phyloP scores from a whole-genome alignment of 1,139 yeast genomes.

The Magnusiomyces paraingens region DNA sequence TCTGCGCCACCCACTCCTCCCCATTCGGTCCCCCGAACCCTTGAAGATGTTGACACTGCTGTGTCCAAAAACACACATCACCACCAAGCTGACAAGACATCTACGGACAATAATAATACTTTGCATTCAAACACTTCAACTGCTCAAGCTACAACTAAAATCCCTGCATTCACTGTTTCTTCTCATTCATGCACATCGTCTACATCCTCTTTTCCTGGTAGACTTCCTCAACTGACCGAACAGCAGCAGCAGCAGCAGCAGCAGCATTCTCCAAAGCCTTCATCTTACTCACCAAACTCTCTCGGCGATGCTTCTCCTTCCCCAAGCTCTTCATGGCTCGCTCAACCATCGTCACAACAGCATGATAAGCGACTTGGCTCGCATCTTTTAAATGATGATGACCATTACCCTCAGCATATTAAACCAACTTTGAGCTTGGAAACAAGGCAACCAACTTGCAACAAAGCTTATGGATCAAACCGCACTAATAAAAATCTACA shows the following conservation, averaged over 20 bases:
- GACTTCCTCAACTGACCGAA: too few species aligned
- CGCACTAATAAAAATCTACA: too few species aligned
- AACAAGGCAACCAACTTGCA: too few species aligned
- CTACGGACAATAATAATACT: not conserved
- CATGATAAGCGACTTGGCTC: too few species aligned
- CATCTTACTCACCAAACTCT: not conserved
- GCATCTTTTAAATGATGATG: too few species aligned
- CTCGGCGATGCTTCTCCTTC: conserved; percentile 21
- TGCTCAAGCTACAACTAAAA: not conserved
- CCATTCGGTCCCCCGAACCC: not conserved
- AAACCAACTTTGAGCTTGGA: too few species aligned
- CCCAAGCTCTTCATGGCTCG: conserved; percentile 24
- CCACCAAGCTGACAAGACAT: not conserved
- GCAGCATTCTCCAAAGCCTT: not conserved
- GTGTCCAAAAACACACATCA: not conserved
- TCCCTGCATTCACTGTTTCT: conserved; percentile 5
- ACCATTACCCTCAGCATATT: too few species aligned
- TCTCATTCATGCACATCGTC: not conserved
- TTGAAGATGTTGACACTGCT: not conserved
- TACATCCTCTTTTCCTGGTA: too few species aligned
- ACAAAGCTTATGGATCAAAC: too few species aligned
- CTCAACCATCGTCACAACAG: conserved; percentile 5
- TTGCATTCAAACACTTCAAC: not conserved
- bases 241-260: too few species aligned
- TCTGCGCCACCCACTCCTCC: conserved; percentile 5